Evolutionary conservation across 495 filamentous ascomycete species (phyloP).

Genomic region (Mycothermus thermophilus): DNA sequence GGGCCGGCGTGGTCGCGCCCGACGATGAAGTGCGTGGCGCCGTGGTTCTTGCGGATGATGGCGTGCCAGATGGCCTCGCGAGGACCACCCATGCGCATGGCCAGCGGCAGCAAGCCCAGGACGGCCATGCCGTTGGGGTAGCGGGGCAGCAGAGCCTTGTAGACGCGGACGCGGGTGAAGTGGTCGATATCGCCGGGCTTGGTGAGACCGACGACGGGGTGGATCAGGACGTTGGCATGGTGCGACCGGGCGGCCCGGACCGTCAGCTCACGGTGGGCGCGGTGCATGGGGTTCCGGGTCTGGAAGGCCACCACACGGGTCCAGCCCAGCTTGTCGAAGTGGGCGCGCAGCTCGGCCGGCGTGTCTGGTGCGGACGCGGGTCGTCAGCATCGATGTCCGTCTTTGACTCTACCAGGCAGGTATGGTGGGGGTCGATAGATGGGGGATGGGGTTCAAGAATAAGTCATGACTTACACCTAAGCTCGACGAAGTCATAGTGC

Average conservation of each 20-base stretch:
- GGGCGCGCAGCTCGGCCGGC: slow-evolving; percentile 81
- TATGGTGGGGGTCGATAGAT: too few species aligned
- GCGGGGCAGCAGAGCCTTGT: slow-evolving; percentile 89
- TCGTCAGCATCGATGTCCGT: too few species aligned
- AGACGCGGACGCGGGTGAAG: slow-evolving; percentile 97
- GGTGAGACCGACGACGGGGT: slow-evolving; percentile 94
- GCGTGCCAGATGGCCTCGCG: slow-evolving; percentile 99
- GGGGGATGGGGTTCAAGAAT: too few species aligned
- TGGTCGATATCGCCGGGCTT: slow-evolving; percentile 99
- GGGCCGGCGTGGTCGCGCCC: slow-evolving; percentile 96
- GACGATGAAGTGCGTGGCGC: slow-evolving; percentile 98
- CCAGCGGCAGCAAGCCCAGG: slow-evolving; percentile 84
- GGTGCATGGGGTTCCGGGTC: slow-evolving; percentile 97
- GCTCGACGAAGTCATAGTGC: slow-evolving; percentile 97
- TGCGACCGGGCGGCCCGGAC: slow-evolving; percentile 89
- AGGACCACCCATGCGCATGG: slow-evolving; percentile 98
- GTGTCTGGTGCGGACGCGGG: slow-evolving; percentile 47
- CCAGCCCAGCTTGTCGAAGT: slow-evolving; percentile 99
- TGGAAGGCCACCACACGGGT: slow-evolving; percentile 94
- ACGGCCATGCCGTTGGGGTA: slow-evolving; percentile 99
- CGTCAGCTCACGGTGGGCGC: slow-evolving; percentile 91
- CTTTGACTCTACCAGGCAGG: too few species aligned
- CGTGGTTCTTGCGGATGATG: slow-evolving; percentile 99
- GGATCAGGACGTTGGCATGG: slow-evolving; percentile 96
- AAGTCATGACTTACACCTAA: slow-evolving; percentile 69